Evolutionary conservation across 2,329 filamentous ascomycete genomes (phyloP).

Genomic region (Fusarium sarcochroum): DNA sequence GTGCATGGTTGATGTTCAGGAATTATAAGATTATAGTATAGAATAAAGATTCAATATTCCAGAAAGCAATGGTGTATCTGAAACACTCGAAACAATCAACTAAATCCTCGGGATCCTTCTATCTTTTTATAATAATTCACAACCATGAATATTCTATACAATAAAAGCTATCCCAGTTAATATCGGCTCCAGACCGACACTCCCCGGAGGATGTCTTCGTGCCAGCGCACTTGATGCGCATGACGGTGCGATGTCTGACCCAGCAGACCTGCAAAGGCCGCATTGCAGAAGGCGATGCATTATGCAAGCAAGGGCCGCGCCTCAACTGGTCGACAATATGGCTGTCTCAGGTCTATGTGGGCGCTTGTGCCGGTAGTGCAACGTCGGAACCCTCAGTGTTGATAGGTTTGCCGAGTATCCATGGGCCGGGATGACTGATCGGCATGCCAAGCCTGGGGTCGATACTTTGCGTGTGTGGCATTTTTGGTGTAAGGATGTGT

Average conservation of each 20-base stretch:
- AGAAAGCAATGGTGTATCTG: background rate
- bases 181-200: conserved; percentile 29
- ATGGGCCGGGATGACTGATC: background rate
- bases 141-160: no score
- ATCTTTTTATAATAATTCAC: background rate
- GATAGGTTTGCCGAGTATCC: background rate
- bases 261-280: conserved; percentile 1
- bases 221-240: conserved; percentile 16
- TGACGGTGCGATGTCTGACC: conserved; percentile 22
- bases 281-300: conserved; percentile 2
- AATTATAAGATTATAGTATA: no score
- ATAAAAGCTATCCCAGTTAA: background rate
- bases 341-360: conserved; percentile 4
- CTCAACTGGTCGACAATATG: conserved; percentile 11
- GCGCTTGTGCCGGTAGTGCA: conserved; percentile 2
- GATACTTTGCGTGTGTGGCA: background rate
- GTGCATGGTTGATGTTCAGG: background rate
- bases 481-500: background rate
- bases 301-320: conserved; percentile 18
- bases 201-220: conserved; percentile 28
- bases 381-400: background rate
- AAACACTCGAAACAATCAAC: background rate
- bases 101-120: rapidly evolving
- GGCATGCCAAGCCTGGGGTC: conserved; percentile 4
- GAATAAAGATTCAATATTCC: no score